These are phyloP conservation scores for Coemansia sp. DNA, from an alignment of 192 early-diverging fungal genomes.

Conservation along the genomic window DNA sequence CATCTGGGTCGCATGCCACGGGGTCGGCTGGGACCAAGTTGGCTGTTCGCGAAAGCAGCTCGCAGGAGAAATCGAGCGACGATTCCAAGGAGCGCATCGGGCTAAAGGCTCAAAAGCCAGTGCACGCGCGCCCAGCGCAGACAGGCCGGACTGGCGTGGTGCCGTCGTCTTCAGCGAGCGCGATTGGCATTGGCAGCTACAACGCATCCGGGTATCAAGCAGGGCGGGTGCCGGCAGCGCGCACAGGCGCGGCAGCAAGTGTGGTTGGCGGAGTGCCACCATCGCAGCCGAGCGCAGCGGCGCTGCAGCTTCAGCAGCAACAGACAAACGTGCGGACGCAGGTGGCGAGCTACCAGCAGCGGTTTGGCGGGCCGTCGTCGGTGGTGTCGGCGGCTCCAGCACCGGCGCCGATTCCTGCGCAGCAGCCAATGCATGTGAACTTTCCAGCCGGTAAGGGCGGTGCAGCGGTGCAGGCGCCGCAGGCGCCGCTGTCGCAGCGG, in stretches of 20 bases:
- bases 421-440: background rate
- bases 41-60: slow-evolving; percentile 27
- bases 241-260: slow-evolving; percentile 44
- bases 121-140: slow-evolving; percentile 6
- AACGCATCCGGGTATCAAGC: slow-evolving; percentile 21
- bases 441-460: background rate
- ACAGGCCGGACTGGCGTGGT: background rate
- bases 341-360: slow-evolving; percentile 47
- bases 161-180: slow-evolving; percentile 43
- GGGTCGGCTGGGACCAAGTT: slow-evolving; percentile 25
- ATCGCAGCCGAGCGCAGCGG: slow-evolving; percentile 19
- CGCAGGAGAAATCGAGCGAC: slow-evolving; percentile 27
- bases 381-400: slow-evolving; percentile 40
- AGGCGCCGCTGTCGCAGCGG: no score
- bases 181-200: slow-evolving; percentile 49
- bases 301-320: slow-evolving; percentile 33
- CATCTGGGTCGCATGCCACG: slow-evolving; percentile 23
- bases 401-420: slow-evolving; percentile 1
- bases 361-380: slow-evolving; percentile 35
- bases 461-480: slow-evolving; percentile 3
- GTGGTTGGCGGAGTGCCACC: slow-evolving; percentile 24
- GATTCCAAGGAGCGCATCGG: slow-evolving; percentile 11
- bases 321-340: slow-evolving; percentile 31
- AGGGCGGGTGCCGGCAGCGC: slow-evolving; percentile 18
- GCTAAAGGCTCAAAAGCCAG: slow-evolving; percentile 8